These are phyloP conservation scores for Arabis alpina DNA, from an alignment of 345 rosid genomes.

Conservation along the genomic window DNA sequence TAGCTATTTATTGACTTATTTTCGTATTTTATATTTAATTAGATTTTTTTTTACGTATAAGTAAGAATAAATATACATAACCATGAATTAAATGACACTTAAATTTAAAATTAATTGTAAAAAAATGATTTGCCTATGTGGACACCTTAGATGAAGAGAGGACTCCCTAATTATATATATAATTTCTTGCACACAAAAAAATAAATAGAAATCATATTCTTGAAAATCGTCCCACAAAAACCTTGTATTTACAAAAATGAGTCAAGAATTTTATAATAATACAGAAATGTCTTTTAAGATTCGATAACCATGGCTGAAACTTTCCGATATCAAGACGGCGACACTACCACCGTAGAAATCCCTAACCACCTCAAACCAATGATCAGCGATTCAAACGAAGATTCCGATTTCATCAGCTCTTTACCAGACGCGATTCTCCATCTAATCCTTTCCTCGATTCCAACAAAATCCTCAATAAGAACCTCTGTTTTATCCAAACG, in stretches of 20 bases:
- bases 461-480: conserved; percentile 38
- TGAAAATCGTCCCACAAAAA: conserved; percentile 3
- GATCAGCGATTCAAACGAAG: conserved; percentile 19
- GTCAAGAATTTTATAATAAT: neutral
- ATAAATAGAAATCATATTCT: too few species aligned
- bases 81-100: too few species aligned
- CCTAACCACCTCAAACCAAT: neutral
- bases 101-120: too few species aligned
- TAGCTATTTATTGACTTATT: too few species aligned
- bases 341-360: conserved; percentile 2
- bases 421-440: conserved; percentile 37
- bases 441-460: conserved; percentile 37
- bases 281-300: neutral
- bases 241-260: neutral
- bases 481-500: conserved; percentile 38
- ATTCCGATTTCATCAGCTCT: conserved; percentile 37
- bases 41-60: too few species aligned
- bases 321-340: conserved; percentile 27
- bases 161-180: too few species aligned
- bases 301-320: conserved; percentile 1
- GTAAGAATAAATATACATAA: too few species aligned
- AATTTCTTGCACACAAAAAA: too few species aligned
- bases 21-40: too few species aligned
- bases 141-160: too few species aligned
- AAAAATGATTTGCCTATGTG: too few species aligned